These are phyloP conservation scores for Trametes punicea DNA, from an alignment of 768 basidiomycete species.

Conservation along the genomic window DNA sequence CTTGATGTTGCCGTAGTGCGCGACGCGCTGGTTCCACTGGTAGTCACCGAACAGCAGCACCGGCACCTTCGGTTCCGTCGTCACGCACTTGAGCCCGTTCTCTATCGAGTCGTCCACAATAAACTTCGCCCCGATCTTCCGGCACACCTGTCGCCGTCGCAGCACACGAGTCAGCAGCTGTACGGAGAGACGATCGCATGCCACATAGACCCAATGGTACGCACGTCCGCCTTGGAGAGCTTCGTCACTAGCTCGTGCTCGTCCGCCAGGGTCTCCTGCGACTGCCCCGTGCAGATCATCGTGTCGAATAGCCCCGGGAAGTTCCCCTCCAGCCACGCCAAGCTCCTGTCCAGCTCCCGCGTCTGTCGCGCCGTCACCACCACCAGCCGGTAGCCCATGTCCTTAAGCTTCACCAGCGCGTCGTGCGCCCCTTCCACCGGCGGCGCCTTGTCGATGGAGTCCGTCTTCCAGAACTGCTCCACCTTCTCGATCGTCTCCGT, in stretches of 20 bases:
- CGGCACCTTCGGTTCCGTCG: constrained; percentile 45
- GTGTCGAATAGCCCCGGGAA: constrained; percentile 62
- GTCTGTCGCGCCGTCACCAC: constrained; percentile 73
- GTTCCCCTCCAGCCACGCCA: constrained; percentile 63
- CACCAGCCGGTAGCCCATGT: constrained; percentile 64
- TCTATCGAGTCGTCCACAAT: constrained; percentile 82
- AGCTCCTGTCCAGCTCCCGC: constrained; percentile 52
- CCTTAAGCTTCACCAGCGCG: constrained; percentile 50
- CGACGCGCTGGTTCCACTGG: constrained; percentile 68
- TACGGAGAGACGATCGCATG: background rate
- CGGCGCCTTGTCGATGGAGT: constrained; percentile 41
- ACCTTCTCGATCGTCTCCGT: constrained; percentile 58
- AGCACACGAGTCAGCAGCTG: too few species aligned
- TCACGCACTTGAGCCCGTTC: constrained; percentile 63
- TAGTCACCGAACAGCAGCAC: constrained; percentile 76
- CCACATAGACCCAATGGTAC: constrained; percentile 11
- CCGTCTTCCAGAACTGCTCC: constrained; percentile 51
- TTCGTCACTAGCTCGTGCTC: constrained; percentile 47
- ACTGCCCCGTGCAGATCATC: constrained; percentile 73
- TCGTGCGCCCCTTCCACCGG: constrained; percentile 64
- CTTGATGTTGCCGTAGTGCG: constrained; percentile 39
- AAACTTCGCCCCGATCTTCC: constrained; percentile 56
- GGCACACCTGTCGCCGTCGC: constrained; percentile 48
- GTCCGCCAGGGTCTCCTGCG: constrained; percentile 49
- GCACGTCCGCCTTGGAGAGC: constrained; percentile 67